phyloP scores from a whole-genome alignment of 345 rosid genomes.

The Arabidopsis thaliana region DNA sequence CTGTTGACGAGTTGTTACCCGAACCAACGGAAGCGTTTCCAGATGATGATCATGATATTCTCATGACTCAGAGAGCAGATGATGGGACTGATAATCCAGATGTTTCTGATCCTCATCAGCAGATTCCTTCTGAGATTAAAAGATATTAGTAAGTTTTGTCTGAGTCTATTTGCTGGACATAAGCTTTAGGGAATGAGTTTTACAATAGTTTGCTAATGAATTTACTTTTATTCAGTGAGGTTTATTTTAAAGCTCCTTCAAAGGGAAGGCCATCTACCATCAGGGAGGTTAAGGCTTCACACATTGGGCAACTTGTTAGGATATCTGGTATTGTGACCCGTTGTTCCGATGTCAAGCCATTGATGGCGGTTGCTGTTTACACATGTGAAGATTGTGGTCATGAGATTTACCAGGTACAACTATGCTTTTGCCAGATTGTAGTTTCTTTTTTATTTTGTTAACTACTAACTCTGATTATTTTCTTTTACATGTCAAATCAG shows the following conservation, averaged over 20 bases:
- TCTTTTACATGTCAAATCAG: conserved; percentile 51
- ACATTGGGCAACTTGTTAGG: conserved; percentile 90
- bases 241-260: conserved; percentile 79
- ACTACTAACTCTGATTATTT: conserved; percentile 16
- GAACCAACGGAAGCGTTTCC: conserved; percentile 86
- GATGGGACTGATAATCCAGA: conserved; percentile 62
- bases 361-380: conserved; percentile 97
- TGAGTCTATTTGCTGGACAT: neutral
- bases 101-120: conserved; percentile 72
- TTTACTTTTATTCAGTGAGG: conserved; percentile 64
- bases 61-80: conserved; percentile 92
- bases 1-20: conserved; percentile 83
- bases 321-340: conserved; percentile 95
- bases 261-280: conserved; percentile 80
- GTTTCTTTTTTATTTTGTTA: conserved; percentile 1
- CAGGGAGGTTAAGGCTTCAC: conserved; percentile 94
- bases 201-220: conserved; percentile 14
- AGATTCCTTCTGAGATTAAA: conserved; percentile 89
- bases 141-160: conserved; percentile 76
- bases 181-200: too few species aligned
- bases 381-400: conserved; percentile 97
- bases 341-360: conserved; percentile 98
- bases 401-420: conserved; percentile 91
- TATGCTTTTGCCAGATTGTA: neutral
- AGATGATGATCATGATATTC: conserved; percentile 86